These are phyloP conservation scores for Lathyrus sativus DNA, from an alignment of 306 rosid species.

Conservation along the genomic window DNA sequence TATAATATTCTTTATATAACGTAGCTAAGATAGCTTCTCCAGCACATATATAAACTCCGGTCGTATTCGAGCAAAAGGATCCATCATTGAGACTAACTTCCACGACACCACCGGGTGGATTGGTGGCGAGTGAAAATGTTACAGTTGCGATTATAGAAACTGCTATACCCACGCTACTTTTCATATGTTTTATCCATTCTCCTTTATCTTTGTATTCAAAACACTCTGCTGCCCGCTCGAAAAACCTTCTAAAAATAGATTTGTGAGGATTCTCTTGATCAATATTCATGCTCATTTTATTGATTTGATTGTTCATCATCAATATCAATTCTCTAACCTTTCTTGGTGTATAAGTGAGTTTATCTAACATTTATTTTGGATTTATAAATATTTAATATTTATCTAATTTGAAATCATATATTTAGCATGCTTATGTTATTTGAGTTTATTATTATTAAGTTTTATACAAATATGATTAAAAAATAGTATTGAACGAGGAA, in stretches of 20 bases:
- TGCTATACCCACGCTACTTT: not conserved
- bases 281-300: not conserved
- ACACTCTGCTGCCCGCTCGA: no score
- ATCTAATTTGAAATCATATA: no score
- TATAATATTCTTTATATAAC: rapidly evolving
- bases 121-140: slow-evolving; percentile 20
- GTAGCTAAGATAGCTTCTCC: not conserved
- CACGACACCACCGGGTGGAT: not conserved
- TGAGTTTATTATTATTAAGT: no score
- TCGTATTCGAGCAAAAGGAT: not conserved
- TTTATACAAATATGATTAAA: no score
- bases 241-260: not conserved
- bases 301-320: not conserved
- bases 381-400: no score
- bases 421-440: no score
- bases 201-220: not conserved
- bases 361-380: no score
- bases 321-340: not conserved
- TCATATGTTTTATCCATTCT: slow-evolving; percentile 19
- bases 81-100: not conserved
- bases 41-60: not conserved
- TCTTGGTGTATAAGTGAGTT: no score
- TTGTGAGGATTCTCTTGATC: not conserved
- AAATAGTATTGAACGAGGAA: no score
- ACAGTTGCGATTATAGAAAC: slow-evolving; percentile 30